Conservation (phyloP, 2,329 filamentous ascomycete genomes). For the Aureobasidium sp. region DNA sequence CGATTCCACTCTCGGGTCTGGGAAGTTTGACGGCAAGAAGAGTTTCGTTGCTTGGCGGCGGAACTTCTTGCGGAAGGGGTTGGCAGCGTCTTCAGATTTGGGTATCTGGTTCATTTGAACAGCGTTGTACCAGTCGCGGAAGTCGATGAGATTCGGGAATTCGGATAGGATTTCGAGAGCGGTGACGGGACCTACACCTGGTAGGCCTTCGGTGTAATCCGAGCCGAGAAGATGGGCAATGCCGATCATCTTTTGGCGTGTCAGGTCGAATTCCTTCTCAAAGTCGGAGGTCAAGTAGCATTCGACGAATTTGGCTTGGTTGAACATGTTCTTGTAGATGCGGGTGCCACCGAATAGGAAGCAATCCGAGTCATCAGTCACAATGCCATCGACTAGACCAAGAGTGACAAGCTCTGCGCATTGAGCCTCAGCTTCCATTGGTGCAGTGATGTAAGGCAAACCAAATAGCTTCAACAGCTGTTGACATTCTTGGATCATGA, state of each 20-base stretch:
- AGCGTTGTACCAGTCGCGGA: slow-evolving; percentile 78
- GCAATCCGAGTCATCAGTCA: slow-evolving; percentile 93
- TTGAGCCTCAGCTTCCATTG: slow-evolving; percentile 98
- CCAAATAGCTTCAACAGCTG: slow-evolving; percentile 84
- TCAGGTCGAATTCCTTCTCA: slow-evolving; percentile 80
- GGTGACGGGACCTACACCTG: slow-evolving; percentile 86
- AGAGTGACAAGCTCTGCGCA: slow-evolving; percentile 83
- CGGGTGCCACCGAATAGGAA: slow-evolving; percentile 95
- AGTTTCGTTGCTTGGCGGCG: slow-evolving; percentile 75
- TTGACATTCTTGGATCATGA: slow-evolving; percentile 94
- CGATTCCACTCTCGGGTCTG: slow-evolving; percentile 64
- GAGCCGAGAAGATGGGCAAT: slow-evolving; percentile 86
- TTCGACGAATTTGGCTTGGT: slow-evolving; percentile 94
- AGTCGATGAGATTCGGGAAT: slow-evolving; percentile 66
- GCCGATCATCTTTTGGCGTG: slow-evolving; percentile 77
- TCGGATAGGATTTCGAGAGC: slow-evolving; percentile 91
- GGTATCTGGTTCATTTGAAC: slow-evolving; percentile 61
- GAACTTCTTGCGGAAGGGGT: slow-evolving; percentile 76
- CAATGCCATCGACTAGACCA: slow-evolving; percentile 90
- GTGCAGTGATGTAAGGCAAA: slow-evolving; percentile 90
- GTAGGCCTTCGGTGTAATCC: slow-evolving; percentile 89
- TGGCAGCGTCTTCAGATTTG: slow-evolving; percentile 46
- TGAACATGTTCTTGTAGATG: slow-evolving; percentile 99
- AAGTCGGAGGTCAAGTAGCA: slow-evolving; percentile 82
- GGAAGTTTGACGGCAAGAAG: slow-evolving; percentile 75